Evolutionary conservation across 495 filamentous ascomycete species (phyloP), one percentile per base, ranked within the genome.

Genomic region (Xylaria bambusicola): DNA sequence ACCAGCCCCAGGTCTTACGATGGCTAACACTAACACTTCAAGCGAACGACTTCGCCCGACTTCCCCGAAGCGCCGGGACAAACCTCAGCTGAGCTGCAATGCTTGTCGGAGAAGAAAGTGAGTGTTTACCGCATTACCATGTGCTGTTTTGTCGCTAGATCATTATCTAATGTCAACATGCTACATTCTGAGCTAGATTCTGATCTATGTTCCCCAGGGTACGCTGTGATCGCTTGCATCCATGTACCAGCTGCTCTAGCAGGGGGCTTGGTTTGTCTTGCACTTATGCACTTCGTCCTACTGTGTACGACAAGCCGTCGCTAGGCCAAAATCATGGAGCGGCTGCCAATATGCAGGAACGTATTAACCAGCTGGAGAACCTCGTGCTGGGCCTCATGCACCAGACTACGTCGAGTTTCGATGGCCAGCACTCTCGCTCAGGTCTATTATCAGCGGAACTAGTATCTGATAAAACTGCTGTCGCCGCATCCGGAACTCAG

Each of bases 221-320:
- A 24, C 55, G 50, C 35, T 66, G 63, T 17, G 63, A 66, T 35
- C 63, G 63, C 6, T 9, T 54, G 7, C 56, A 62, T 10, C 63
- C 62, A 8, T 66, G 63, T 44, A 62, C 54, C 36, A 61, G 50
- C n/a, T 66, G 63, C 56, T 50, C 48, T 12, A 61, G 49, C 20
- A 44, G 54, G 23, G 56, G 61, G 10, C 12, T 61, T 33, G 63
- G 47, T 17, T 40, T 46, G 0, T 61, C 63, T 31, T 66, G 63
- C 45, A 31, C 45, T 27, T 66, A 65, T 21, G 51, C 40, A 3
- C 10, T 24, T 17, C 31, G 10, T 21, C 18, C 2, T 24, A 29
- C 27, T 21, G 36, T 8, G 18, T 24, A 31, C 24, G 21, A n/a
- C 12, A 29, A n/a, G n/a, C n/a, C 46, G 12, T n/a, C 57, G 47